phyloP scores from a whole-genome alignment of 176 grass and related monocot genomes.

The Zizania latifolia region DNA sequence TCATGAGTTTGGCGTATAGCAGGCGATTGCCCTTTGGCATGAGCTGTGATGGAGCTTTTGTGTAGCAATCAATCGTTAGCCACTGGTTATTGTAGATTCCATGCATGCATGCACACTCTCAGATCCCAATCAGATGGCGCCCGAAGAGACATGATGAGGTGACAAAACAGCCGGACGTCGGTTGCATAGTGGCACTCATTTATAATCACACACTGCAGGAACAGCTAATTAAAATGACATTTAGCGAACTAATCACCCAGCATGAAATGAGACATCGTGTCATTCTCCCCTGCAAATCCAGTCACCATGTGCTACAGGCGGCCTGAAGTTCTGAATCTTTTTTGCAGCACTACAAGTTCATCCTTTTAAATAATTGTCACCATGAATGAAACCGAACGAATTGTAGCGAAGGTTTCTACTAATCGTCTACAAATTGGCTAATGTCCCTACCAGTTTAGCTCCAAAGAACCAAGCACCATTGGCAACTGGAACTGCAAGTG shows the following conservation, averaged over 20 bases:
- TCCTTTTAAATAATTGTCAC: not conserved
- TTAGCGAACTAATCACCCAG: not conserved
- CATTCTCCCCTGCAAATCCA: not conserved
- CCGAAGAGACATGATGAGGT: not conserved
- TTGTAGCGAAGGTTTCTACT: not conserved
- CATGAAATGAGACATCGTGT: not conserved
- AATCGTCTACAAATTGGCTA: not conserved
- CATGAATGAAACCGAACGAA: too few relatives aligned
- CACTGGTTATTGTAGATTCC: not conserved
- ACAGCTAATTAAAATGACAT: not conserved
- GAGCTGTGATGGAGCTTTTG: not conserved
- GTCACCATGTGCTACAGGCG: too few relatives aligned
- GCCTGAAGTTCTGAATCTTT: too few relatives aligned
- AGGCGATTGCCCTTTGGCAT: too few relatives aligned
- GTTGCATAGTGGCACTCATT: too few relatives aligned
- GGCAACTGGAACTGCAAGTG: not conserved
- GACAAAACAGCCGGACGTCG: conserved; percentile 8
- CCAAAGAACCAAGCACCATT: too few relatives aligned
- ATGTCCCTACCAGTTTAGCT: too few relatives aligned
- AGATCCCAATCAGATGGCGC: not conserved
- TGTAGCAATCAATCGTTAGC: not conserved
- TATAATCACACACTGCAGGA: not conserved
- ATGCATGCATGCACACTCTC: not conserved
- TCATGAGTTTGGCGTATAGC: too few relatives aligned
- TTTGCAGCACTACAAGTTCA: not conserved